phyloP scores from a whole-genome alignment of 1,284 basidiomycete genomes.

The Vanrija humicola region DNA sequence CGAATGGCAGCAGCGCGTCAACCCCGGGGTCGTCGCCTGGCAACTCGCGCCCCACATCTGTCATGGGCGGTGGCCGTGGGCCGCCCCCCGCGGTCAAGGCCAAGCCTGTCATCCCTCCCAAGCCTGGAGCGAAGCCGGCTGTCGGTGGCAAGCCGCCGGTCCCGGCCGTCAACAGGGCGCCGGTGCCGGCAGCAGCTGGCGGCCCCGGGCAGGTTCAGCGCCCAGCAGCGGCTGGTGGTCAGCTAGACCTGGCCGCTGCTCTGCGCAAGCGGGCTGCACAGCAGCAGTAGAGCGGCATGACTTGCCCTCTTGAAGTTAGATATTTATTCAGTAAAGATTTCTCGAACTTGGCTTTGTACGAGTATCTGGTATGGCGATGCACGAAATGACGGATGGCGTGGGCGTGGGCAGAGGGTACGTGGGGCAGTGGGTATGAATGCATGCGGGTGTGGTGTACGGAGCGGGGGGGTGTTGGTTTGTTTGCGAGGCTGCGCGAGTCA shows the following conservation, averaged over 20 bases:
- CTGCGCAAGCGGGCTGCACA: slow-evolving; percentile 26
- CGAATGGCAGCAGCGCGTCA: slow-evolving; percentile 56
- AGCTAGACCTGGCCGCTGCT: slow-evolving; percentile 73
- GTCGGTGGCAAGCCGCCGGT: slow-evolving; percentile 33
- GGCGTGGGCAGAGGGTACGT: neutral
- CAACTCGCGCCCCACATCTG: slow-evolving; percentile 55
- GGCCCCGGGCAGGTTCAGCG: slow-evolving; percentile 44
- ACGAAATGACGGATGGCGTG: neutral
- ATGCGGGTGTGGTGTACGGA: neutral
- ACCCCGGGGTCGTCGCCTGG: slow-evolving; percentile 53
- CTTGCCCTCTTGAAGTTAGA: slow-evolving; percentile 9
- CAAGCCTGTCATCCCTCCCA: slow-evolving; percentile 49
- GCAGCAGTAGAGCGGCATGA: neutral
- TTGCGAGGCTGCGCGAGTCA: neutral
- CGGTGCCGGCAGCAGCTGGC: slow-evolving; percentile 24
- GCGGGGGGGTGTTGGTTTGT: neutral
- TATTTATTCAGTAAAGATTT: slow-evolving; percentile 6
- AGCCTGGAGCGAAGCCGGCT: slow-evolving; percentile 46
- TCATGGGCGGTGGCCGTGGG: slow-evolving; percentile 28
- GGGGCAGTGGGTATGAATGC: neutral
- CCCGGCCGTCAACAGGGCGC: slow-evolving; percentile 29
- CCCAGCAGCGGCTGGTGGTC: slow-evolving; percentile 56
- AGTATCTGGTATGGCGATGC: neutral
- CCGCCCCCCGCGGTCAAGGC: slow-evolving; percentile 50
- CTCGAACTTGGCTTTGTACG: neutral